Conservation (phyloP, 2,329 filamentous ascomycete genomes). For the Cercospora beticola region DNA sequence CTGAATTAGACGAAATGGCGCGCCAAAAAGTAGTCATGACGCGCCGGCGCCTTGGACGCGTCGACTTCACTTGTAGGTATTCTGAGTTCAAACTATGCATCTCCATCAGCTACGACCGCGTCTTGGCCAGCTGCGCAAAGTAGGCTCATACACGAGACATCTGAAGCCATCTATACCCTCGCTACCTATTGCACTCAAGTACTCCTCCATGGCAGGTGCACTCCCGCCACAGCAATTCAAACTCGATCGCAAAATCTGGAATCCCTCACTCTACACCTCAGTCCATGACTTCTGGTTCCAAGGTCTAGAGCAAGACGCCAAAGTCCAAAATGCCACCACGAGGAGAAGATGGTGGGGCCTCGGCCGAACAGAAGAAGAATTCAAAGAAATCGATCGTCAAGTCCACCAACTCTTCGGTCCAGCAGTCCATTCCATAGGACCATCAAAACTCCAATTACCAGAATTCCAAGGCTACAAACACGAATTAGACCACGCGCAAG, state of each 20-base stretch:
- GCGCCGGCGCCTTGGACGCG: not conserved
- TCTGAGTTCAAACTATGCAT: not conserved
- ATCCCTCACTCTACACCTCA: constrained; percentile 39
- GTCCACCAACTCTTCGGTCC: constrained; percentile 38
- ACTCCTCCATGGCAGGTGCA: not conserved
- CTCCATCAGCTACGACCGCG: not conserved
- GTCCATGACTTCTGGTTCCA: constrained; percentile 44
- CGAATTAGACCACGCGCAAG: constrained; percentile 27
- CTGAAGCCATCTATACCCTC: not conserved
- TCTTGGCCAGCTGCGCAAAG: not conserved
- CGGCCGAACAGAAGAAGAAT: constrained; percentile 36
- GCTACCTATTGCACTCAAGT: not conserved
- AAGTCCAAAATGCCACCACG: constrained; percentile 28
- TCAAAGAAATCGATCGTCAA: constrained; percentile 39
- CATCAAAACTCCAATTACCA: constrained; percentile 37
- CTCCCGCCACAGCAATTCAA: constrained; percentile 24
- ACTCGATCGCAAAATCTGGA: constrained; percentile 44
- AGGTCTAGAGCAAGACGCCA: constrained; percentile 34
- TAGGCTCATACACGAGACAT: not conserved
- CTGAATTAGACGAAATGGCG: not conserved
- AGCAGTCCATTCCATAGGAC: constrained; percentile 42
- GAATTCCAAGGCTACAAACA: constrained; percentile 27
- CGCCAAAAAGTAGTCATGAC: not conserved
- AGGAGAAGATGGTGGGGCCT: constrained; percentile 43
- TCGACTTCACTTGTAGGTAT: not conserved